Evolutionary conservation across 306 rosid species (phyloP).

Genomic region (Biancaea sappan): DNA sequence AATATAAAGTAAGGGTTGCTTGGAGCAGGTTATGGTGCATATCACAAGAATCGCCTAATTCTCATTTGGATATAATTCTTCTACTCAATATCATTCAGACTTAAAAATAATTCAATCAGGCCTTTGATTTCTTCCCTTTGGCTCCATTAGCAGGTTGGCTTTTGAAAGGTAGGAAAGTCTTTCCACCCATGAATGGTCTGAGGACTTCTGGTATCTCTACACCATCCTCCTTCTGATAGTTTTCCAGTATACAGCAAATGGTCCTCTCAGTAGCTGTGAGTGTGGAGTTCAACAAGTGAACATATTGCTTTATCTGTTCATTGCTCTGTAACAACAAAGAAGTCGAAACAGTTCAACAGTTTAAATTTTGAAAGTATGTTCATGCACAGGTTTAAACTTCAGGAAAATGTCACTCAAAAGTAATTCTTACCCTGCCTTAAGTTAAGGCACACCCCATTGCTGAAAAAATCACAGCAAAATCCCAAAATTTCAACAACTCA

Average conservation of each 20-base stretch:
- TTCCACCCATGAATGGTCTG: conserved; percentile 76
- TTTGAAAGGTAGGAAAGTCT: conserved; percentile 81
- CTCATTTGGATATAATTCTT: conserved; percentile 33
- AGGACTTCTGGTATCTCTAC: conserved; percentile 81
- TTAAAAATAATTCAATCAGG: conserved; percentile 55
- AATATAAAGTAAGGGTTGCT: not conserved
- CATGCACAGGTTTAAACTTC: not conserved
- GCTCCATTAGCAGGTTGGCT: conserved; percentile 57
- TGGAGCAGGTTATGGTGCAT: not conserved
- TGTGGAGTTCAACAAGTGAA: conserved; percentile 91
- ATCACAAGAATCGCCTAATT: not conserved
- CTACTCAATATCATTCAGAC: conserved; percentile 39
- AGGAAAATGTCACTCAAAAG: not conserved
- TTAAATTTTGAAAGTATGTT: conserved; percentile 13
- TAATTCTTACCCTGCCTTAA: not conserved
- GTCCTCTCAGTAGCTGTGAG: conserved; percentile 98
- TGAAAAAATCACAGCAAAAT: not conserved
- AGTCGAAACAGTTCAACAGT: conserved; percentile 13
- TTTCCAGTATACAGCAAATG: conserved; percentile 92
- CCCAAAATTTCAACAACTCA: conserved; percentile 1
- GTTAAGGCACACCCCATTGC: not conserved
- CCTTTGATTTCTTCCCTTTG: conserved; percentile 99
- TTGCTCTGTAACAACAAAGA: conserved; percentile 64
- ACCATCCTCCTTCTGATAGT: conserved; percentile 87
- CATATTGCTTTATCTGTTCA: conserved; percentile 80